phyloP scores from a whole-genome alignment of 2,329 filamentous ascomycete genomes.

The Nothophoma quercina region DNA sequence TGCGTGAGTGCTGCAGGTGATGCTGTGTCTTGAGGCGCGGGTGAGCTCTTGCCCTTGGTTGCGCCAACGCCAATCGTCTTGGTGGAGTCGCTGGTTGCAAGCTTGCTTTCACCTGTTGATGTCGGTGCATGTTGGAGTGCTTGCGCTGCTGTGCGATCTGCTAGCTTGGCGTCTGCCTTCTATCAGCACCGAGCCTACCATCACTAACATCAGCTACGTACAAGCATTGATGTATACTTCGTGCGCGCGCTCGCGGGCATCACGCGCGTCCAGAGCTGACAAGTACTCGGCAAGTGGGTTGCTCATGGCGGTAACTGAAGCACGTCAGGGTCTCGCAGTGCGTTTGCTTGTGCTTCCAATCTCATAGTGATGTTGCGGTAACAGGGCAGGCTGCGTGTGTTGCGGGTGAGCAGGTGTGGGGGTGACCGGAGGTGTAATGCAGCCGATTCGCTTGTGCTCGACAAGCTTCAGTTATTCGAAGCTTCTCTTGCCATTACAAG shows the following conservation, averaged over 20 bases:
- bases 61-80: slow-evolving; percentile 32
- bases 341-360: slow-evolving; percentile 2
- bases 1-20: slow-evolving; percentile 36
- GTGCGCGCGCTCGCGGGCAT: slow-evolving; percentile 71
- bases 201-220: slow-evolving; percentile 52
- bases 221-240: slow-evolving; percentile 79
- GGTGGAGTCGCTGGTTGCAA: slow-evolving; percentile 27
- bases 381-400: slow-evolving; percentile 4
- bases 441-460: no score
- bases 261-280: slow-evolving; percentile 73
- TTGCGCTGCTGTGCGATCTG: slow-evolving; percentile 52
- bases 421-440: no score
- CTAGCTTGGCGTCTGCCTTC: slow-evolving; percentile 54
- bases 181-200: slow-evolving; percentile 14
- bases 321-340: slow-evolving; percentile 9
- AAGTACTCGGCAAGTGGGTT: slow-evolving; percentile 86
- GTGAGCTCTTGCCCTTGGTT: slow-evolving; percentile 29
- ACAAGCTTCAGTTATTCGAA: no score
- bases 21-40: slow-evolving; percentile 22
- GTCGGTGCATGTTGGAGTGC: slow-evolving; percentile 35
- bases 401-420: slow-evolving; percentile 16
- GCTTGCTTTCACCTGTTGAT: slow-evolving; percentile 26
- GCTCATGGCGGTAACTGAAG: slow-evolving; percentile 58
- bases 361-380: slow-evolving; percentile 31
- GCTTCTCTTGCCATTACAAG: no score